phyloP scores from a whole-genome alignment of 345 rosid species.

The Clarkia xantiana region DNA sequence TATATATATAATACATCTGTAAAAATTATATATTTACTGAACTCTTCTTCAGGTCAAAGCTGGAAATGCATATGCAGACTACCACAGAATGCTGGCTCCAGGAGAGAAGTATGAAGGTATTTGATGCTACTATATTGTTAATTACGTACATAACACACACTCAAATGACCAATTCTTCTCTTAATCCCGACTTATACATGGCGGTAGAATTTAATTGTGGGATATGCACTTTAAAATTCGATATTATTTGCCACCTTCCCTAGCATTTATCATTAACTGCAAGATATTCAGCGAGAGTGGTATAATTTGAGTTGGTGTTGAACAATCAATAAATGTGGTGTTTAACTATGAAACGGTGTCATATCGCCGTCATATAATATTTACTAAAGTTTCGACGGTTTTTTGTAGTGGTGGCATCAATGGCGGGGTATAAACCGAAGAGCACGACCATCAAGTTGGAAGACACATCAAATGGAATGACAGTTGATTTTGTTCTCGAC shows the following conservation, averaged over 20 bases:
- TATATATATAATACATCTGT: background rate
- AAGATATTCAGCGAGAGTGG: too few species aligned
- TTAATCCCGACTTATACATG: too few species aligned
- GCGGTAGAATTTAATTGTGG: too few species aligned
- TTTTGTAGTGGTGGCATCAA: constrained; percentile 43
- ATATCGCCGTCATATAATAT: background rate
- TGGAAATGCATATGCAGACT: constrained; percentile 48
- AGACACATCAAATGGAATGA: constrained; percentile 28
- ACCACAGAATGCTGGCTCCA: constrained; percentile 65
- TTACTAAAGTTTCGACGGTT: background rate
- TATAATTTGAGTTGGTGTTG: too few species aligned
- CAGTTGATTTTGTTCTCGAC: constrained; percentile 65
- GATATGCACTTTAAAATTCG: too few species aligned
- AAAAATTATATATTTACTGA: background rate
- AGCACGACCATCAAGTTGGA: constrained; percentile 50
- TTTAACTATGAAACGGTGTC: too few species aligned
- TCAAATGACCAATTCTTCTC: too few species aligned
- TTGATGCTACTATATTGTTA: too few species aligned
- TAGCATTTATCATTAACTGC: too few species aligned
- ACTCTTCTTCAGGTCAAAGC: constrained; percentile 45
- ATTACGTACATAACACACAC: too few species aligned
- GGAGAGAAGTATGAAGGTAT: constrained; percentile 71
- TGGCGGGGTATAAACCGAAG: constrained; percentile 65
- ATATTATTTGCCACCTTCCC: too few species aligned
- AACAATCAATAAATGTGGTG: too few species aligned